Conservation (phyloP, 805 yeast genomes). For the Wickerhamomyces bisporus region DNA sequence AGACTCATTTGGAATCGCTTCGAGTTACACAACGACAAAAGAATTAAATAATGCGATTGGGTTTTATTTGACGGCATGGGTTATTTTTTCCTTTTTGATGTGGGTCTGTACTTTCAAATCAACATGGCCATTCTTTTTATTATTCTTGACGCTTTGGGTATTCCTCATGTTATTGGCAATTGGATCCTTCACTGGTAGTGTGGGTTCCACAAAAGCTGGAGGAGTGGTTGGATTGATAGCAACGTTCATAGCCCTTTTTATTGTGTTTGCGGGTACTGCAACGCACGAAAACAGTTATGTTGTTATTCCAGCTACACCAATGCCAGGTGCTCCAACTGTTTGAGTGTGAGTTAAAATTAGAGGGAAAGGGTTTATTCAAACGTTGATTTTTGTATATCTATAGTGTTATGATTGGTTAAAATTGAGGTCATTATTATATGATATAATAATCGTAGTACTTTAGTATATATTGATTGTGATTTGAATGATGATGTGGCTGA, state of each 20-base stretch:
- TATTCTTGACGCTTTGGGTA: conserved; percentile 47
- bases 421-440: too few relatives aligned
- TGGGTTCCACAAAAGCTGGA: conserved; percentile 46
- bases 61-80: conserved; percentile 58
- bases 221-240: conserved; percentile 57
- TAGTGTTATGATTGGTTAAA: neutral
- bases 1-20: conserved; percentile 51
- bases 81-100: conserved; percentile 56
- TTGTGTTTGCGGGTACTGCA: conserved; percentile 59
- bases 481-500: too few relatives aligned
- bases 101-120: conserved; percentile 53
- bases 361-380: too few relatives aligned
- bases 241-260: conserved; percentile 55
- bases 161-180: conserved; percentile 48
- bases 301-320: conserved; percentile 43
- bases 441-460: too few relatives aligned
- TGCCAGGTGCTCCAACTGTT: conserved; percentile 41
- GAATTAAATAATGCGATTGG: conserved; percentile 51
- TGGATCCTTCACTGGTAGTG: conserved; percentile 46
- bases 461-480: too few relatives aligned
- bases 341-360: conserved; percentile 14
- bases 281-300: conserved; percentile 55
- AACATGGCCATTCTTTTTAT: conserved; percentile 52
- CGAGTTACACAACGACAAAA: conserved; percentile 40
- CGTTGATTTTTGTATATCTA: neutral